A percentile compares a stretch with the other conserved stretches of the same genome.
phyloP scores from a whole-genome alignment of 2,329 filamentous ascomycete genomes.

The Neopestalotiopsis clavispora region DNA sequence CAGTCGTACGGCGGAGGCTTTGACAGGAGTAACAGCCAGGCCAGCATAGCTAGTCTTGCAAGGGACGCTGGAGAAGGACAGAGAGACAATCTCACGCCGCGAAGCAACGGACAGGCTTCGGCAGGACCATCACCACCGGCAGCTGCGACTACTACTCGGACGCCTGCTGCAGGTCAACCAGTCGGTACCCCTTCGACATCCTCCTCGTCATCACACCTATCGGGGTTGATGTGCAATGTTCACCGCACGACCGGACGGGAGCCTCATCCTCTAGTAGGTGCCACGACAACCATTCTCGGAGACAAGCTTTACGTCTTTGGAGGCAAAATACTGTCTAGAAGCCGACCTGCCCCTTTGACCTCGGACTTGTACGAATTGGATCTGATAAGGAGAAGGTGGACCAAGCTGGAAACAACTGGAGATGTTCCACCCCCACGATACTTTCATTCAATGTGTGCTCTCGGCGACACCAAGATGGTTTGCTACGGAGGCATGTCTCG shows the following conservation, averaged over 20 bases:
- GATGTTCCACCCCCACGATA: constrained; percentile 91
- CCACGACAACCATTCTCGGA: constrained; percentile 91
- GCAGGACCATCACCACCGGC: constrained; percentile 60
- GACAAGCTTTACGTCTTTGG: constrained; percentile 98
- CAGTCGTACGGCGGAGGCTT: constrained; percentile 44
- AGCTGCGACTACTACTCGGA: constrained; percentile 34
- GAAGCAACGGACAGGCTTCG: constrained; percentile 58
- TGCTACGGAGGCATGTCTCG: constrained; percentile 98
- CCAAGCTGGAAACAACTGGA: constrained; percentile 81
- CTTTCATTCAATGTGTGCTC: constrained; percentile 92
- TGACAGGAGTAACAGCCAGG: constrained; percentile 53
- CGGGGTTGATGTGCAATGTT: constrained; percentile 73
- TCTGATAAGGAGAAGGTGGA: constrained; percentile 90
- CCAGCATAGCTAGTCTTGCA: constrained; percentile 47
- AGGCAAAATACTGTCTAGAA: constrained; percentile 84
- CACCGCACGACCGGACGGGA: constrained; percentile 88
- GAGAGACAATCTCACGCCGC: constrained; percentile 54
- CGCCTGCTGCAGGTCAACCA: constrained; percentile 40
- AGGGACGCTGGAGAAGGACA: constrained; percentile 53
- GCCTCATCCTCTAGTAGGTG: constrained; percentile 89
- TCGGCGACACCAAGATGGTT: constrained; percentile 95
- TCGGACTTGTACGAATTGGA: constrained; percentile 94
- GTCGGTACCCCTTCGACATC: constrained; percentile 50
- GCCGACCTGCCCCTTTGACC: constrained; percentile 78
- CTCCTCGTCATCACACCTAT: constrained; percentile 62